These are phyloP conservation scores for Didymella keratinophila DNA, from an alignment of 2,329 filamentous ascomycete genomes.

Conservation along the genomic window DNA sequence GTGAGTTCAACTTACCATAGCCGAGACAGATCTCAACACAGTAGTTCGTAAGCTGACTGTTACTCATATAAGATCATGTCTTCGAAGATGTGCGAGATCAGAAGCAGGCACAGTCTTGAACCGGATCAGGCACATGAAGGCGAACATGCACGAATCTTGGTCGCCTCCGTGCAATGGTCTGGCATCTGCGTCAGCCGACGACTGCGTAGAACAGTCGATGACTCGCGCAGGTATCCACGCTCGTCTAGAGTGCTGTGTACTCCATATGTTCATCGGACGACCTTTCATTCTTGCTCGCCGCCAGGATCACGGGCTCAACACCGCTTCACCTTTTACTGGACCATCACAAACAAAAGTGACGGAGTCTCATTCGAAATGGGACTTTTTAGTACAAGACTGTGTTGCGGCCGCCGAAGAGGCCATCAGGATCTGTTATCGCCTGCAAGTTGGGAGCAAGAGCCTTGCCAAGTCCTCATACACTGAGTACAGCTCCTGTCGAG, in stretches of 20 bases:
- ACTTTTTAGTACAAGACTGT: not conserved
- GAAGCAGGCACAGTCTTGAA: not conserved
- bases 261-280: not conserved
- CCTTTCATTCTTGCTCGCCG: not conserved
- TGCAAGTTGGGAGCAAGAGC: not conserved
- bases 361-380: not conserved
- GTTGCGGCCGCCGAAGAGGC: not conserved
- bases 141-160: not conserved
- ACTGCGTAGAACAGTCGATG: not conserved
- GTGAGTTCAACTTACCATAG: not conserved
- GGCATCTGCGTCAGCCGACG: not conserved
- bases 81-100: not conserved
- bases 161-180: not conserved
- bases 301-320: not conserved
- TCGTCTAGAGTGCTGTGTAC: not conserved
- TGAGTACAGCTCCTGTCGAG: not conserved
- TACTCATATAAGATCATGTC: not conserved
- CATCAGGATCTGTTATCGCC: not conserved
- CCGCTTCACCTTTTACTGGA: too few relatives aligned
- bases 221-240: not conserved
- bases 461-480: not conserved
- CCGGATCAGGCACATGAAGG: not conserved
- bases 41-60: not conserved
- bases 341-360: not conserved
- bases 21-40: not conserved